Conservation (phyloP, 371 early-diverging fungal genomes). For the Apophysomyces trapeziformis region DNA sequence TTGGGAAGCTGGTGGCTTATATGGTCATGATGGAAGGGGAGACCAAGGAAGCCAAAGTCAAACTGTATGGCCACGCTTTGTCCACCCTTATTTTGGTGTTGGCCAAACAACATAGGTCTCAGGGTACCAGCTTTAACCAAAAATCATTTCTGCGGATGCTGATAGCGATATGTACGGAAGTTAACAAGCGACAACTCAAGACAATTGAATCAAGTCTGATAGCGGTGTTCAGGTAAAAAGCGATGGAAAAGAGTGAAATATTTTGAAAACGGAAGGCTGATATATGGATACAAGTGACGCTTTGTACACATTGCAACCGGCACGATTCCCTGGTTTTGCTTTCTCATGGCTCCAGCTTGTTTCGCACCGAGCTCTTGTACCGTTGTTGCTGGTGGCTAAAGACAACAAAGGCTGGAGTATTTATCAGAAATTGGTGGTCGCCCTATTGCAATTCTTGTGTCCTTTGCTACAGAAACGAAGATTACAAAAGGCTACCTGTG, state of each 20-base stretch:
- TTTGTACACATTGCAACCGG: constrained; percentile 84
- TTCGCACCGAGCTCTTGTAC: constrained; percentile 90
- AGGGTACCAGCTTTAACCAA: constrained; percentile 83
- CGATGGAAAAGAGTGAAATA: not conserved
- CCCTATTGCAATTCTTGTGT: constrained; percentile 79
- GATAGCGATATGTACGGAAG: constrained; percentile 79
- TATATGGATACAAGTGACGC: constrained; percentile 75
- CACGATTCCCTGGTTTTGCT: constrained; percentile 89
- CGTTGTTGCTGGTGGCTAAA: constrained; percentile 64
- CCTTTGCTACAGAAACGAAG: constrained; percentile 75
- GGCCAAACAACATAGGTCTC: constrained; percentile 81
- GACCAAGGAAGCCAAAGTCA: constrained; percentile 57
- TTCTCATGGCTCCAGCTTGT: constrained; percentile 95
- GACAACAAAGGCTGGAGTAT: constrained; percentile 78
- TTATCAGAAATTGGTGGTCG: constrained; percentile 80
- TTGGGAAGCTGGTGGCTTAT: constrained; percentile 77
- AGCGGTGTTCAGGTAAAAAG: constrained; percentile 32
- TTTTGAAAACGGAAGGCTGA: constrained; percentile 25
- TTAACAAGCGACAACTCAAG: constrained; percentile 60
- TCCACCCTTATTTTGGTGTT: constrained; percentile 84
- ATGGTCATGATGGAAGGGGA: constrained; percentile 53
- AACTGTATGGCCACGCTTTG: constrained; percentile 75
- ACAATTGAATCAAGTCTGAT: constrained; percentile 26
- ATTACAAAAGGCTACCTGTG: constrained; percentile 66
- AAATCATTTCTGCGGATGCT: constrained; percentile 90